phyloP scores from a whole-genome alignment of 768 basidiomycete genomes.

The Leccinum broughii region DNA sequence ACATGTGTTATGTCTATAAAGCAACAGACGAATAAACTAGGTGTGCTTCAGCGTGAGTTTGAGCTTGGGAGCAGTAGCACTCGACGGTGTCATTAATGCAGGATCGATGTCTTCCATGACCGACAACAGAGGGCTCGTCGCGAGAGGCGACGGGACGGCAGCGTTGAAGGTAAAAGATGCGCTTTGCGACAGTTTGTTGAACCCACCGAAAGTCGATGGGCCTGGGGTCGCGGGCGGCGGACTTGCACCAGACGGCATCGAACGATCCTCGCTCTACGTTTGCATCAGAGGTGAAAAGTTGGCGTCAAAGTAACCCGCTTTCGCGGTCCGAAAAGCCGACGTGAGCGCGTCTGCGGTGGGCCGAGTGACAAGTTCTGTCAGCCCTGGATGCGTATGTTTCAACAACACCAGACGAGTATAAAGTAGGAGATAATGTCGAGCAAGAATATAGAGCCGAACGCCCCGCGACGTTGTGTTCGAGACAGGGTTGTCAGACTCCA shows the following conservation, averaged over 20 bases:
- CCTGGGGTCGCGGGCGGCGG: slow-evolving; percentile 46
- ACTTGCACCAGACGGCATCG: slow-evolving; percentile 48
- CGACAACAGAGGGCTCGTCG: slow-evolving; percentile 71
- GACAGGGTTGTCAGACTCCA: no score
- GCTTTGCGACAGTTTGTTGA: slow-evolving; percentile 50
- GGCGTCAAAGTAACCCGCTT: slow-evolving; percentile 81
- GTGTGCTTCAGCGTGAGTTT: slow-evolving; percentile 67
- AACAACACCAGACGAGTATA: slow-evolving; percentile 48
- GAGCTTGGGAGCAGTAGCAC: slow-evolving; percentile 50
- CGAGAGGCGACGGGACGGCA: slow-evolving; percentile 69
- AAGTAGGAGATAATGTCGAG: no score
- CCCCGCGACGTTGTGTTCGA: no score
- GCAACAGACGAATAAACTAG: slow-evolving; percentile 16
- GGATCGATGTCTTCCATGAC: slow-evolving; percentile 48
- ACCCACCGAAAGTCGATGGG: slow-evolving; percentile 47
- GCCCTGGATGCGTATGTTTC: slow-evolving; percentile 46
- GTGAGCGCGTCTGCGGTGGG: slow-evolving; percentile 62
- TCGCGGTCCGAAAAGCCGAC: slow-evolving; percentile 75
- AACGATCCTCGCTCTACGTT: slow-evolving; percentile 47
- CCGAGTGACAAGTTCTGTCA: slow-evolving; percentile 56
- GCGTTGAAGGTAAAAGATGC: slow-evolving; percentile 50
- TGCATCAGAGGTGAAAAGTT: slow-evolving; percentile 82
- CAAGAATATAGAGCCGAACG: no score
- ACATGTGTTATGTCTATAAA: slow-evolving; percentile 6
- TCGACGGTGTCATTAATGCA: slow-evolving; percentile 36